Base-by-base conservation (phyloP, 257 asterid genomes). In the Solanum pennellii region DNA sequence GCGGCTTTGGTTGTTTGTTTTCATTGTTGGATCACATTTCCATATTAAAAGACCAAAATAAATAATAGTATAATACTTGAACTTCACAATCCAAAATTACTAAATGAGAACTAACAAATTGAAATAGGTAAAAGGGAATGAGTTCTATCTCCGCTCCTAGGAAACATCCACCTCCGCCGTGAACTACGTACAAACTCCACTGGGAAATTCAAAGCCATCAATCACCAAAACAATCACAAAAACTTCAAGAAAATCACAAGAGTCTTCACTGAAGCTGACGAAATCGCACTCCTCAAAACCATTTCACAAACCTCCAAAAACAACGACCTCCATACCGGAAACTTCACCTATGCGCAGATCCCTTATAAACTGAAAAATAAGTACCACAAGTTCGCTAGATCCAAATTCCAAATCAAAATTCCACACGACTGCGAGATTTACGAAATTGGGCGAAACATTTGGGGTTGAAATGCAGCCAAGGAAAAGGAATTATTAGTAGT, bases 321-420 rank as follows among this genome's bases (percentile, higher is more conserved):
- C 60, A 49, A 49, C 76, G 42, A 12, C 35, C 27, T 72, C 45
- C 1, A 2, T 72, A 45, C 20, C 9, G 35, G 66, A 59, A 37
- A 44, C 15, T 83, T 86, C 75, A 71, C 85, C 4, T 49, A 72
- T 44, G 21, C 52, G 2, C 89, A 89, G 41, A 83, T 89, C 52
- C 5, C 42, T 1, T 21, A 74, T 7, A 82, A 72, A 39, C 87
- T 89, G 20, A 89, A 89, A 45, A 84, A 86, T 47, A 86, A 41
- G 80, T 88, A 88, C 82, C 90, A 89, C 86, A 86, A 82, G 47
- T 49, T 80, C 2, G 87, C 89, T n/a, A 86, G 85, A 33, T 6
- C 72, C 66, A 83, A 89, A 41, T 89, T 89, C 9, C 42, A 29
- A 13, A 89, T 89, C 12, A 82, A 86, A 49, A 89, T 76, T 59